These are phyloP conservation scores for Lagenidium sp. DNA, from an alignment of 352 stramenopile species.

Conservation along the genomic window DNA sequence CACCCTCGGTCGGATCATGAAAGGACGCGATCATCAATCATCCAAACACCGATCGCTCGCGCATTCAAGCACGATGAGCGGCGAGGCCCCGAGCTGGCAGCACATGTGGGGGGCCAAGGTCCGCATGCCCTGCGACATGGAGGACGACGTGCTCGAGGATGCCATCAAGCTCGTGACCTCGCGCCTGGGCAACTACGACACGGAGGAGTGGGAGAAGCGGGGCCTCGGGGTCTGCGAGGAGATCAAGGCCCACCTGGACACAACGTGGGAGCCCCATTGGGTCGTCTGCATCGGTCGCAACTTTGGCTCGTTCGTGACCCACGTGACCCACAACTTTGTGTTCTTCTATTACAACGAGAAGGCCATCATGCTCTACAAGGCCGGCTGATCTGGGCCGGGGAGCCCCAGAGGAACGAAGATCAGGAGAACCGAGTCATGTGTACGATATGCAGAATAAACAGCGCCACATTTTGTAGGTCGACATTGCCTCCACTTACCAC, in stretches of 20 bases:
- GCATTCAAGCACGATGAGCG: constrained; percentile 19
- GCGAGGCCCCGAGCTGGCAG: constrained; percentile 73
- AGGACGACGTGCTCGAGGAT: constrained; percentile 83
- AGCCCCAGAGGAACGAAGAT: no score
- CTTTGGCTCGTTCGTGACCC: constrained; percentile 91
- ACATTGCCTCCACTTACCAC: no score
- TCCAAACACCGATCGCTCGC: neutral
- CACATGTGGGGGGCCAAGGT: constrained; percentile 85
- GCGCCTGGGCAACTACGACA: constrained; percentile 54
- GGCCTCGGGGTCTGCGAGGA: constrained; percentile 70
- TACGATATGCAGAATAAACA: no score
- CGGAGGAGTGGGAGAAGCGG: constrained; percentile 82
- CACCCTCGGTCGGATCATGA: no score
- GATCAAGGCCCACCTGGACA: constrained; percentile 70
- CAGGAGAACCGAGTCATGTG: no score
- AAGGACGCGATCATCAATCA: neutral
- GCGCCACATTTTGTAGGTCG: no score
- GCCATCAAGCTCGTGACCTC: constrained; percentile 69
- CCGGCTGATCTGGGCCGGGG: no score
- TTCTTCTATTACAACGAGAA: constrained; percentile 91
- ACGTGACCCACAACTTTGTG: constrained; percentile 89
- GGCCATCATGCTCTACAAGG: constrained; percentile 82
- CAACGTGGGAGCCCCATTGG: constrained; percentile 74
- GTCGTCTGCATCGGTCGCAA: constrained; percentile 86
- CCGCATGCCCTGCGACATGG: constrained; percentile 85